Evolutionary conservation across 1,139 yeast species (phyloP).

Genomic region (Diutina siamensis): DNA sequence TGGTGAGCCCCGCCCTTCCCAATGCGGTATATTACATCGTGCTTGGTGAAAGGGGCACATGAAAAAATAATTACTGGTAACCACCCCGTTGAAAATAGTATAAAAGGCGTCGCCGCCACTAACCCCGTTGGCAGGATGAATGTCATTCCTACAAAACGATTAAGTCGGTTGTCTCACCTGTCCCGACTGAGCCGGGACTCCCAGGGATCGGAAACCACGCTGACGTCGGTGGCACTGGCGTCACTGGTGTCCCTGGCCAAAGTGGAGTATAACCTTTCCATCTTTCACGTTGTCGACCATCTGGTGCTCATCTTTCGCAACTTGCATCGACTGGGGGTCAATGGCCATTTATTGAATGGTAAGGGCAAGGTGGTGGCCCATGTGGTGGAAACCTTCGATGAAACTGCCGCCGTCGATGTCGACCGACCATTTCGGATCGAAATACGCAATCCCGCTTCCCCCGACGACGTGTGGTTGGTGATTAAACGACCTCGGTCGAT

Average conservation of each 20-base stretch:
- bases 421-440: background rate
- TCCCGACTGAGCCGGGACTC: constrained; percentile 2
- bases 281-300: background rate
- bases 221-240: background rate
- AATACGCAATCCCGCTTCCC: background rate
- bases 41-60: background rate
- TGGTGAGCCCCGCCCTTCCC: background rate
- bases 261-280: background rate
- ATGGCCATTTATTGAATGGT: background rate
- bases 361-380: background rate
- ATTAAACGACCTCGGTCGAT: background rate
- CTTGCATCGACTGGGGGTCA: background rate
- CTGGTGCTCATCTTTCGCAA: background rate
- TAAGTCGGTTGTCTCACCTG: background rate
- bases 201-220: background rate
- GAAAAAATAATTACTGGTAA: background rate
- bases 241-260: background rate
- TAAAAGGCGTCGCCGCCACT: background rate
- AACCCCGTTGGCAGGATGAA: background rate
- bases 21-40: background rate
- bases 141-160: background rate
- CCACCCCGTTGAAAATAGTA: background rate
- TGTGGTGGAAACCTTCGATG: background rate
- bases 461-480: background rate
- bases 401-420: background rate